phyloP scores from a whole-genome alignment of 495 filamentous ascomycete species.

The Geoglossum glabrum region DNA sequence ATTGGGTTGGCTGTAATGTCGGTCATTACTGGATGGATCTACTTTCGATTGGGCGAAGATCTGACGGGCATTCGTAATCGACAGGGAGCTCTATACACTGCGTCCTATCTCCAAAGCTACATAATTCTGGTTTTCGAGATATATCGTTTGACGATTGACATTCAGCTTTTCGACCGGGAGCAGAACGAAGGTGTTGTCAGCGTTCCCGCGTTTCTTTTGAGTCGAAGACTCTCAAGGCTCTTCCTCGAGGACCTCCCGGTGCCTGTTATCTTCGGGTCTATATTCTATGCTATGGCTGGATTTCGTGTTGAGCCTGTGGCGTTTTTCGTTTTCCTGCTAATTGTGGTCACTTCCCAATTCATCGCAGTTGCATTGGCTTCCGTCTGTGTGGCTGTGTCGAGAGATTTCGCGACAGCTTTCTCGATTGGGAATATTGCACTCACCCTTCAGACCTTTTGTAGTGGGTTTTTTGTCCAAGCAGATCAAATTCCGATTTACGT shows the following conservation, averaged over 20 bases:
- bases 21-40: constrained; percentile 51
- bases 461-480: constrained; percentile 52
- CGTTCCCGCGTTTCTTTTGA: constrained; percentile 43
- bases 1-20: constrained; percentile 44
- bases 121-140: constrained; percentile 53
- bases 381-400: constrained; percentile 31
- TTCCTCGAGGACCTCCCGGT: constrained; percentile 48
- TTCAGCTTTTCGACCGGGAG: constrained; percentile 55
- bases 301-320: constrained; percentile 36
- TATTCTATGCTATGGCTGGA: constrained; percentile 60
- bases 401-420: constrained; percentile 40
- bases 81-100: constrained; percentile 47
- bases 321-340: constrained; percentile 47
- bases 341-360: constrained; percentile 44
- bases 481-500: constrained; percentile 54
- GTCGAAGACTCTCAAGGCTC: constrained; percentile 41
- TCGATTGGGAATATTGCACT: constrained; percentile 47
- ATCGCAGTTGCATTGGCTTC: constrained; percentile 16
- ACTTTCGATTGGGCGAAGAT: constrained; percentile 35
- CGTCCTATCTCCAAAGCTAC: constrained; percentile 47
- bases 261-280: constrained; percentile 42
- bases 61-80: constrained; percentile 44
- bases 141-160: constrained; percentile 48
- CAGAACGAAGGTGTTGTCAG: constrained; percentile 47
- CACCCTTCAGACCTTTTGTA: constrained; percentile 48